A percentile compares a stretch with the other conserved stretches of the same genome.
Evolutionary conservation across 164 flowering plant genomes (phyloP).

Genomic region (Cinnamomum chago): DNA sequence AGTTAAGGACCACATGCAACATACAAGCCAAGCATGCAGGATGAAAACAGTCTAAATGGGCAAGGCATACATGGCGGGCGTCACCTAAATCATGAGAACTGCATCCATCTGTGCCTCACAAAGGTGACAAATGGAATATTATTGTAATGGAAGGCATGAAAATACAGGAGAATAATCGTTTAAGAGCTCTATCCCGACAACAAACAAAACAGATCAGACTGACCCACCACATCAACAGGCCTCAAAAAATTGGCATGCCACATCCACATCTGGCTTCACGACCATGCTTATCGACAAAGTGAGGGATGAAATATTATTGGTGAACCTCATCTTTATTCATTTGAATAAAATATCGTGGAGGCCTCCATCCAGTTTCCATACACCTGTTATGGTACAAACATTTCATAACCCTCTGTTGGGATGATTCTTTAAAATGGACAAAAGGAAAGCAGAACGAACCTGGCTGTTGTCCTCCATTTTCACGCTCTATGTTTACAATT

Average conservation of each 20-base stretch:
- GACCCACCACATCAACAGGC: no score
- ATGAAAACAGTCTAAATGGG: no score
- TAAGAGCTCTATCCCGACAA: no score
- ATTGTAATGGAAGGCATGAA: no score
- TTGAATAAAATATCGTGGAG: background rate
- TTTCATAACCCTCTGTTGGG: background rate
- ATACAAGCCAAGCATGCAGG: no score
- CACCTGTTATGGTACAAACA: background rate
- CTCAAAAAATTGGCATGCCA: background rate
- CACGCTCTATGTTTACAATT: conserved; percentile 33
- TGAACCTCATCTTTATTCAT: background rate
- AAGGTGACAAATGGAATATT: no score
- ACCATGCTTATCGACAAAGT: background rate
- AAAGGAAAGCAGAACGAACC: background rate
- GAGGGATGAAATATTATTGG: background rate
- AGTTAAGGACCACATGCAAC: no score
- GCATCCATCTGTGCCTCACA: background rate
- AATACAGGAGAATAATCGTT: no score
- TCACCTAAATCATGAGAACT: background rate
- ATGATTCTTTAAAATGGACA: background rate
- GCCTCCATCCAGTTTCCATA: background rate
- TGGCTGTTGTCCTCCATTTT: background rate
- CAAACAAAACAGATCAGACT: no score
- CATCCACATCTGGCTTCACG: background rate
- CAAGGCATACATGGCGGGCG: no score